phyloP scores from a whole-genome alignment of 345 rosid species.

The Mercurialis annua region DNA sequence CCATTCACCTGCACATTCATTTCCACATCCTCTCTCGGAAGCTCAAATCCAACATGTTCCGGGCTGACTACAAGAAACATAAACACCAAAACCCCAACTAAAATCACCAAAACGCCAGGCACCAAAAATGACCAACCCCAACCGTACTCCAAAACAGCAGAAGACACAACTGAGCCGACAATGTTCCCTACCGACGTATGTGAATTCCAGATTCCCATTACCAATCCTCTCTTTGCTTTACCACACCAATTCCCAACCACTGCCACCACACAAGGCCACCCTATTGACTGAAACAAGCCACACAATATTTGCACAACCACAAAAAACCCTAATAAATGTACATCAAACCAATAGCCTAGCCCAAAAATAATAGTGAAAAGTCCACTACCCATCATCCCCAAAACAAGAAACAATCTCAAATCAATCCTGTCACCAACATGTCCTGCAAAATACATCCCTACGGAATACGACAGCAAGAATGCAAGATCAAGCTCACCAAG shows the following conservation, averaged over 20 bases:
- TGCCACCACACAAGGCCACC: conserved; percentile 99
- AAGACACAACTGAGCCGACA: conserved; percentile 72
- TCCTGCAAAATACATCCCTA: conserved; percentile 86
- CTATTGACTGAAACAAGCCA: conserved; percentile 88
- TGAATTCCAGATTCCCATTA: conserved; percentile 91
- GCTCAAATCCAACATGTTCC: conserved; percentile 59
- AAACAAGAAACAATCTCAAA: conserved; percentile 82
- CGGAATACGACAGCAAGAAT: conserved; percentile 61
- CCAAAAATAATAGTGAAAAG: conserved; percentile 63
- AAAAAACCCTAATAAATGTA: conserved; percentile 56
- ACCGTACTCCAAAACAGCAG: conserved; percentile 71
- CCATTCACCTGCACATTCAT: conserved; percentile 37
- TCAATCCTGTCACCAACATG: conserved; percentile 80
- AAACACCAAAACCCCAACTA: conserved; percentile 59
- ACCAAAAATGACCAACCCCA: conserved; percentile 98
- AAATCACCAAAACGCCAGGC: conserved; percentile 66
- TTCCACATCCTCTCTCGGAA: conserved; percentile 47
- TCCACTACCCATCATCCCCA: conserved; percentile 94
- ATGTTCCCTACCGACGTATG: conserved; percentile 87
- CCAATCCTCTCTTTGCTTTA: conserved; percentile 86
- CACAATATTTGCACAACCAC: conserved; percentile 64
- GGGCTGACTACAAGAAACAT: conserved; percentile 67
- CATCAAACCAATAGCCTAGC: conserved; percentile 74
- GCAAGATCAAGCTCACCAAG: conserved; percentile 95
- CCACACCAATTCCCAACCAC: conserved; percentile 91